A percentile compares a stretch with the other conserved stretches of the same genome.
Conservation (phyloP, 805 yeast genomes). For the Kazachstania taianensis region DNA sequence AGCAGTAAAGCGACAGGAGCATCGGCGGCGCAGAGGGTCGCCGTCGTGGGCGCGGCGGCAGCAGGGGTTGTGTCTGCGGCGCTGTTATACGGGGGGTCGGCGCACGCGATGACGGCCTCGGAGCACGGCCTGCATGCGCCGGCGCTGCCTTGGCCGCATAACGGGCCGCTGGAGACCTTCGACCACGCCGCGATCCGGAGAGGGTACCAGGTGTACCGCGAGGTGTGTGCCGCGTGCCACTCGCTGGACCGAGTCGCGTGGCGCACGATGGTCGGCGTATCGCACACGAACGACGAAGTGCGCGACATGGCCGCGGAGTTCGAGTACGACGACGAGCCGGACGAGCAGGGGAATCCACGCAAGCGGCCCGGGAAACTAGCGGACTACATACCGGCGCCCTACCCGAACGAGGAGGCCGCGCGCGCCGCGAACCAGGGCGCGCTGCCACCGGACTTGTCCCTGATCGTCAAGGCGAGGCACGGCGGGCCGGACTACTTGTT, state of each 20-base stretch:
- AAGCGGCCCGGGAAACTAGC: slow-evolving; percentile 98
- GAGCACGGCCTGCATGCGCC: slow-evolving; percentile 99
- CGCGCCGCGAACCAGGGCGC: slow-evolving; percentile 99
- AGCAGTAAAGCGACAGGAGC: neutral
- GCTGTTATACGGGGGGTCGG: slow-evolving; percentile 70
- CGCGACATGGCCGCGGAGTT: slow-evolving; percentile 90
- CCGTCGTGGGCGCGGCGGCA: slow-evolving; percentile 49
- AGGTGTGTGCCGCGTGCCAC: slow-evolving; percentile 98
- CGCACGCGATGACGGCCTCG: slow-evolving; percentile 95
- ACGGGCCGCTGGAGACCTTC: slow-evolving; percentile 80
- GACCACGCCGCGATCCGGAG: slow-evolving; percentile 96
- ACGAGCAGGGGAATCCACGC: slow-evolving; percentile 95
- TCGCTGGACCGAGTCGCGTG: slow-evolving; percentile 94
- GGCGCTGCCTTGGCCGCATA: slow-evolving; percentile 85
- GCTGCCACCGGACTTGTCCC: slow-evolving; percentile 92
- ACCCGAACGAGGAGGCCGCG: slow-evolving; percentile 97
- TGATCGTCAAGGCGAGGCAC: slow-evolving; percentile 97
- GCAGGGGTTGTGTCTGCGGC: slow-evolving; percentile 79
- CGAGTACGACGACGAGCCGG: slow-evolving; percentile 98
- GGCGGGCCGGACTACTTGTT: slow-evolving; percentile 95
- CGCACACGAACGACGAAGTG: slow-evolving; percentile 84
- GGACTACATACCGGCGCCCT: slow-evolving; percentile 90
- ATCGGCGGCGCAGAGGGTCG: slow-evolving; percentile 34
- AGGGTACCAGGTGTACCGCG: slow-evolving; percentile 97
- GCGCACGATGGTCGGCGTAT: slow-evolving; percentile 96